Conservation (phyloP, 768 basidiomycete species). For the Termitomyces sp. region DNA sequence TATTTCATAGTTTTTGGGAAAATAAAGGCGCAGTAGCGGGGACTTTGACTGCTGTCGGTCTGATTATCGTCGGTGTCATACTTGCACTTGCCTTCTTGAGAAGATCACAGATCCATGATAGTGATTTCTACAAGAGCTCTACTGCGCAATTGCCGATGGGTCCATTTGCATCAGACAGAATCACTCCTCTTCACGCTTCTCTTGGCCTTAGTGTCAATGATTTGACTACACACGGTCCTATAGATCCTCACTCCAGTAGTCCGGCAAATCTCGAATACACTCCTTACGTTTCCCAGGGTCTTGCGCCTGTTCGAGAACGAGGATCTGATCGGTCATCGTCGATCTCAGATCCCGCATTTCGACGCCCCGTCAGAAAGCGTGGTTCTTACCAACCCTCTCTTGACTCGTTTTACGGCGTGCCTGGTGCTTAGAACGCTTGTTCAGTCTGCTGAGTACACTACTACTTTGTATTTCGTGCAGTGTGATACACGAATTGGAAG, state of each 20-base stretch:
- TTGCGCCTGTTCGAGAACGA: slow-evolving; percentile 9
- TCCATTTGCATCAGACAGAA: slow-evolving; percentile 7
- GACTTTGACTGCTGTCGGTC: slow-evolving; percentile 24
- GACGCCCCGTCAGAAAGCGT: slow-evolving; percentile 9
- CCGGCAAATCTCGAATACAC: background rate
- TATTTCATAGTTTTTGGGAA: slow-evolving; percentile 25
- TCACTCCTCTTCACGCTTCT: slow-evolving; percentile 13
- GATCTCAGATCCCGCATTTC: background rate
- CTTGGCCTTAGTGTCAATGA: slow-evolving; percentile 21
- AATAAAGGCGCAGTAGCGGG: slow-evolving; percentile 33
- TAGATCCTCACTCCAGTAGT: slow-evolving; percentile 19
- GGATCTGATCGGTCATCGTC: background rate
- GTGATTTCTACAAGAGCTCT: slow-evolving; percentile 22
- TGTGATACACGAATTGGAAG: background rate
- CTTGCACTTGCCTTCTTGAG: slow-evolving; percentile 21
- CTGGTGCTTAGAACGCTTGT: background rate
- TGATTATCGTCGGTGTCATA: slow-evolving; percentile 20
- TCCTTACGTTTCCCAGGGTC: slow-evolving; percentile 8
- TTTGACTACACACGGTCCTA: slow-evolving; percentile 14
- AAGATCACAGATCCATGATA: slow-evolving; percentile 19
- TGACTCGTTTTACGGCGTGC: slow-evolving; percentile 36
- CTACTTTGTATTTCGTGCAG: background rate
- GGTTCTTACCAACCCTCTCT: slow-evolving; percentile 27
- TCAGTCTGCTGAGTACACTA: background rate
- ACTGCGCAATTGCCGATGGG: slow-evolving; percentile 5